Base-by-base conservation (phyloP, 306 rosid genomes). In the Medicago lupulina region DNA sequence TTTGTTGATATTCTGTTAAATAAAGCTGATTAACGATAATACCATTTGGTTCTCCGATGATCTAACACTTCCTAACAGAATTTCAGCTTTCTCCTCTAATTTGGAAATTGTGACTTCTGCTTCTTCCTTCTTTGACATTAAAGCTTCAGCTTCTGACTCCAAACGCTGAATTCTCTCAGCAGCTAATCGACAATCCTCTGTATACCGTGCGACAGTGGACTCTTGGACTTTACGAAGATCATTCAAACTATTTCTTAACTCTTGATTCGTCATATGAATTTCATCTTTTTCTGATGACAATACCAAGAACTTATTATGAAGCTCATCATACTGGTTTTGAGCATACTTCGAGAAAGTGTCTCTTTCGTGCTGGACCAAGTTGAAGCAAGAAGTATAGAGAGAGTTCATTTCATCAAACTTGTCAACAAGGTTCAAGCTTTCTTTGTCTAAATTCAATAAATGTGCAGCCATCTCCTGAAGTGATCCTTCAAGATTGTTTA, bases 41-140 rank as follows among this genome's bases (percentile, higher is more conserved):
- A 92, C 98, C 91, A 79, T 82, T 87, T 88, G 85, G 59, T 75
- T 82, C 79, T 95, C 97, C 38, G 88, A 90, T 69, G 87, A 84
- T 82, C 84, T 86, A 79, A 81, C 85, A 68, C 81, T 84, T 82
- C 90, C 88, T 74, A 87, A 84, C 79, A 90, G 76, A 71, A 50
- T 15, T 63, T 57, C 82, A 70, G 82, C 79, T 85, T 83, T 87
- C 79, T 81, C 85, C 88, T 90, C 91, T 84, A 92, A 85, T 82
- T 83, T 77, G 69, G 88, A 89, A 73, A 92, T 85, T 63, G 86
- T 79, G 58, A 67, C 53, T 74, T 92, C 93, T 79, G 96, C 77
- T 78, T 85, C 92, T 58, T 58, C 81, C 87, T 88, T 95, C 81
- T 87, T 83, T 65, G 89, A 81, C 74, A 84, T 83, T 76, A 87